A percentile compares a stretch with the other conserved stretches of the same genome.
Conservation (phyloP, 2,329 filamentous ascomycete species). For the Penicillium sp. region DNA sequence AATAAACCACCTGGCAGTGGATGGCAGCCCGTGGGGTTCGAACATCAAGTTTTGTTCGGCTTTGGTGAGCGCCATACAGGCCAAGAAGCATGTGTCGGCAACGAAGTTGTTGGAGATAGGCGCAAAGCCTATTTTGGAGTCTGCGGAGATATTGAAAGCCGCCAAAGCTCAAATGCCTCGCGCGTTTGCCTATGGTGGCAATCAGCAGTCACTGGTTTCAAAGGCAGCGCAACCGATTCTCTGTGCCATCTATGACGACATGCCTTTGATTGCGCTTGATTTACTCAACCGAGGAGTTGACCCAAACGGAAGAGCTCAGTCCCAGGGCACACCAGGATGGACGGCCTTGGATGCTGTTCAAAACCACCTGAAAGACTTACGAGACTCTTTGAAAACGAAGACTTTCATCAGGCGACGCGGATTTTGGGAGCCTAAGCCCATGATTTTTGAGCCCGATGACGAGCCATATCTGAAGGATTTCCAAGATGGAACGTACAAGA, state of each 20-base stretch:
- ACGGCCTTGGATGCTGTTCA: constrained; percentile 63
- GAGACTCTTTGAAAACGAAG: constrained; percentile 43
- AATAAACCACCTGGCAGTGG: constrained; percentile 62
- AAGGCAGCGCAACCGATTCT: constrained; percentile 65
- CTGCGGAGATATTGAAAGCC: constrained; percentile 46
- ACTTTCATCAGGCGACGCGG: not conserved
- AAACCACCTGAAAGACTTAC: constrained; percentile 51
- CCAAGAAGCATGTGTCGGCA: constrained; percentile 54
- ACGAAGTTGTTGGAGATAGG: constrained; percentile 63
- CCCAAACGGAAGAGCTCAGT: constrained; percentile 57
- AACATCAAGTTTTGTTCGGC: constrained; percentile 45
- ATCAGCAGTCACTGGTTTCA: constrained; percentile 50
- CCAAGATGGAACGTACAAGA: constrained; percentile 57
- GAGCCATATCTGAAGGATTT: constrained; percentile 52
- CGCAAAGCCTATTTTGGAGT: constrained; percentile 59
- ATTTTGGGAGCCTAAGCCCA: constrained; percentile 3
- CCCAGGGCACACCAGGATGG: constrained; percentile 25
- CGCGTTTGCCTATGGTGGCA: constrained; percentile 39
- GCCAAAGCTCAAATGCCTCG: constrained; percentile 5
- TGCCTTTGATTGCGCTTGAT: constrained; percentile 54
- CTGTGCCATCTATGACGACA: constrained; percentile 53
- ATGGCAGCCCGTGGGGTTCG: constrained; percentile 30
- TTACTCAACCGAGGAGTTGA: constrained; percentile 66
- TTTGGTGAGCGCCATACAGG: constrained; percentile 59
- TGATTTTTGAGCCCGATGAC: constrained; percentile 42